Evolutionary conservation across 148 eudicot species (phyloP), one percentile per base, ranked within the genome.

Genomic region (Vaccinium macrocarpon): DNA sequence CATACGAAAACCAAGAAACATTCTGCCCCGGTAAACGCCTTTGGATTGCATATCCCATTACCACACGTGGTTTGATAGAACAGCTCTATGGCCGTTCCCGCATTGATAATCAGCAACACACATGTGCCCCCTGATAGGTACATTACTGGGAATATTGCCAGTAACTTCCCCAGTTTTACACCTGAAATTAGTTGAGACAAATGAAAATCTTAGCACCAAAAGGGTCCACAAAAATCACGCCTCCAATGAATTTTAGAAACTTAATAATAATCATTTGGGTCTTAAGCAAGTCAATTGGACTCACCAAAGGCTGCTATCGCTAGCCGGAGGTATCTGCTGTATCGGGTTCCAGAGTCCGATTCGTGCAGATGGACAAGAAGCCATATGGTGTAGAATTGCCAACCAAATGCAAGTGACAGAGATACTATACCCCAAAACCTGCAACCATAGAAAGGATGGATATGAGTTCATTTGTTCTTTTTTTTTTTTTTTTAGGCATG

Each of bases 51-150:
- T 14, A 32, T 3, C 75, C 57, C 81, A 42, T 87, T 64, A 18
- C 76, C 87, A 48, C 92, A 91, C 59, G 92, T 55, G 81, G 68
- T n/a, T 29, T 78, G 51, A 57, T 89, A 89, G 46, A 94, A 83
- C 53, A 78, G 84, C 56, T 89, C 81, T 88, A 94, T 79, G 42
- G 87, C 85, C 5, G 84, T 59, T 38, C 93, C 94, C 25, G 93
- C 94, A 0, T 49, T 86, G 82, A 92, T 94, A 12, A 88, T 85
- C 35, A 88, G 83, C 82, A 88, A 66, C 9, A 87, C 87, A 77
- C 97, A 94, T 11, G 92, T 86, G 2, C 94, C 97, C n/a, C 94
- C 91, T 29, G 97, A 91, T 78, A 92, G 88, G 84, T 92, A 94
- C 93, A 91, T 84, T 7, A 89, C 85, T 38, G 97, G 95, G 52